Evolutionary conservation across 164 flowering plant genomes (phyloP).

Genomic region (Warburgia ugandensis): DNA sequence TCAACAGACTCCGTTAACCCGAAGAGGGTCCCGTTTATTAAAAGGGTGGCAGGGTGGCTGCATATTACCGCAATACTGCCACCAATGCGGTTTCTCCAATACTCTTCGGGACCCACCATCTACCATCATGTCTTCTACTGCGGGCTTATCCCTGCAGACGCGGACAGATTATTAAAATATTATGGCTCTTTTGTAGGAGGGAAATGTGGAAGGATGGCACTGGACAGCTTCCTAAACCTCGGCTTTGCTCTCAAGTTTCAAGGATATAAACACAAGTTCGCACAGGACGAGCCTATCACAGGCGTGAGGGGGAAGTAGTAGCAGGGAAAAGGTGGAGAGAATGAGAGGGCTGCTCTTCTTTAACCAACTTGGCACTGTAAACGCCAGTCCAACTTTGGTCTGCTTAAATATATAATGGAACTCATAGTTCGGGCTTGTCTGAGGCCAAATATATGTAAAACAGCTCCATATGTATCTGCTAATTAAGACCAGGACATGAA

Average conservation of each 20-base stretch:
- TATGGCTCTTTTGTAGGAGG: no score
- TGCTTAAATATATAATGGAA: no score
- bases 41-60: slow-evolving; percentile 17
- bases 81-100: slow-evolving; percentile 37
- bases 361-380: no score
- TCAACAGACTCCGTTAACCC: slow-evolving; percentile 15
- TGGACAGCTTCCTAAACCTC: neutral
- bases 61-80: slow-evolving; percentile 26
- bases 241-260: neutral
- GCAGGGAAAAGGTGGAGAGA: neutral
- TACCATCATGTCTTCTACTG: slow-evolving; percentile 19
- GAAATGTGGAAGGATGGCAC: slow-evolving; percentile 1
- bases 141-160: no score
- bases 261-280: neutral
- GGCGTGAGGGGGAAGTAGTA: slow-evolving; percentile 6
- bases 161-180: no score
- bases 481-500: no score
- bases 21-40: slow-evolving; percentile 14
- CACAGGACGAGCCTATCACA: slow-evolving; percentile 1
- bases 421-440: no score
- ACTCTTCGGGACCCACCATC: slow-evolving; percentile 35
- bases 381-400: no score
- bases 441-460: no score
- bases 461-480: no score
- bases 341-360: neutral